Conservation (phyloP, 2,329 filamentous ascomycete genomes). For the Venturia aucupariae region DNA sequence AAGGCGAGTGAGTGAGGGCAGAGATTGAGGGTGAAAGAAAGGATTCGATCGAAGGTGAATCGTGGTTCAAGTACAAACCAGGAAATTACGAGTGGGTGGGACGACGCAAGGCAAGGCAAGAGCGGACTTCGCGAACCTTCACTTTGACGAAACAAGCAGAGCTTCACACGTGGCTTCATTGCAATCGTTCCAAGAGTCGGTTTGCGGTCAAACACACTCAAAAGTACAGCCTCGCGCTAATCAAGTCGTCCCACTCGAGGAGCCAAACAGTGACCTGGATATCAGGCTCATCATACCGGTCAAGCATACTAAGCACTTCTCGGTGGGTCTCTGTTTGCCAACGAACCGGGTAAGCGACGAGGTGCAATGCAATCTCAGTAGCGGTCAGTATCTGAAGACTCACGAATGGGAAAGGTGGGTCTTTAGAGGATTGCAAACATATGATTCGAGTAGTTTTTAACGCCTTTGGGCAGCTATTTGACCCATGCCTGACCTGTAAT, state of each 20-base stretch:
- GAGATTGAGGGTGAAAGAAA: neutral
- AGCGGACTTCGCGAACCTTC: constrained; percentile 1
- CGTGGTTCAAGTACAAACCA: neutral
- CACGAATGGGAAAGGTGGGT: neutral
- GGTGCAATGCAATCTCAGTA: neutral
- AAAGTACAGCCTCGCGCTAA: neutral
- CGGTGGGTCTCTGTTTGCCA: neutral
- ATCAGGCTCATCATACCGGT: neutral
- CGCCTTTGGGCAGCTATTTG: constrained; percentile 1
- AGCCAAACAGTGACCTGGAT: neutral
- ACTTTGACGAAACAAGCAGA: neutral
- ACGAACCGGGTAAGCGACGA: neutral
- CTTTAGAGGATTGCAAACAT: neutral
- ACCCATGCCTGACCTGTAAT: constrained; percentile 2
- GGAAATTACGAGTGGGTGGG: neutral
- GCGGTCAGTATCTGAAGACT: neutral
- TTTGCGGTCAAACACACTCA: neutral
- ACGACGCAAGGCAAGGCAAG: constrained; percentile 2
- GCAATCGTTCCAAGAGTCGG: neutral
- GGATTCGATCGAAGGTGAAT: neutral
- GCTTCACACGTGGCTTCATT: constrained; percentile 4
- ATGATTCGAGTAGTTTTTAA: constrained; percentile 5
- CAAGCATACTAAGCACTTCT: neutral
- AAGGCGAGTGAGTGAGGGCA: neutral
- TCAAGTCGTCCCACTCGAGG: neutral